Evolutionary conservation across 306 rosid genomes (phyloP), one percentile per base, ranked within the genome.

Genomic region (Delonix regia): DNA sequence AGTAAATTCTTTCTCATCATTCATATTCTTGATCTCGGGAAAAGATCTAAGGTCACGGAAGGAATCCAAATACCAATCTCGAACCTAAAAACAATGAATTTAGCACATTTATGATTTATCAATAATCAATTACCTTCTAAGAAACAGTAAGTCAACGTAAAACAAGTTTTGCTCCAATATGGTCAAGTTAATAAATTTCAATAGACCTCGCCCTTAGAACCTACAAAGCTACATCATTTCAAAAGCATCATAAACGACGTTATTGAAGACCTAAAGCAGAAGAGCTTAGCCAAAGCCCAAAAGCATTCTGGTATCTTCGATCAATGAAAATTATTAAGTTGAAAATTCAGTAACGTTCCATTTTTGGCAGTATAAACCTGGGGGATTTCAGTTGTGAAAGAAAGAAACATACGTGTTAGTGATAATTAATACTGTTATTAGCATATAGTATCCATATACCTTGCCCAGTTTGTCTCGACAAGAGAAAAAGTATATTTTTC

Each of bases 51-150:
- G 84, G 77, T 95, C 99, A 12, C 97, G 98, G 76, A 91, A 93
- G 19, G 99, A 95, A 80, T 95, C 99, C 82, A 91, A 44, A 33
- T 93, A 95, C 99, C 99, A 95, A 85, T 95, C 98, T 14, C 93
- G 93, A 49, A 95, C 99, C 99, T 95, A 62, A n/a, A 19, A 72
- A 47, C 71, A 75, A 25, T 62, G 51, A 45, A 52, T 30, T 8
- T 14, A 76, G 78, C 71, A 75, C 66, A 64, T n/a, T n/a, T n/a
- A n/a, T 21, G 63, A 66, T 67, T 64, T n/a, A n/a, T n/a, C 60
- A 80, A 72, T 21, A 25, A 55, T 42, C 51, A 59, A n/a, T n/a
- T 34, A 14, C 2, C 42, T 62, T 72, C 55, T 22, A 48, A 5
- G 73, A 63, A 56, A 71, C 33, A 11, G 22, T 36, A 2, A 9